Conservation (phyloP, 2,329 filamentous ascomycete genomes). For the Rhynchosporium agropyri region DNA sequence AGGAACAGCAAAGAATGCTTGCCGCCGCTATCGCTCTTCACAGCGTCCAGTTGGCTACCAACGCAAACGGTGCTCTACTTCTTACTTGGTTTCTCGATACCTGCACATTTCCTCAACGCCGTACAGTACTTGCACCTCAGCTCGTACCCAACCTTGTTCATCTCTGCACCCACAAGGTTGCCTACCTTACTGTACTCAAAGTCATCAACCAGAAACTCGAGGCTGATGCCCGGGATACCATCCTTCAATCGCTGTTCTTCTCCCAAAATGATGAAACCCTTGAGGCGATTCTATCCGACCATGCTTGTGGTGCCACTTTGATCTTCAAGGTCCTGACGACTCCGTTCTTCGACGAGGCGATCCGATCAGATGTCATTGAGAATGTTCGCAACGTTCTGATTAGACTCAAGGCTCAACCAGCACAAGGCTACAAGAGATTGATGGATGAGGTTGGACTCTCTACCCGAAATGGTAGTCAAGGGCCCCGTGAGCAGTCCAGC, state of each 20-base stretch:
- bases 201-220: slow-evolving; percentile 98
- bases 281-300: slow-evolving; percentile 88
- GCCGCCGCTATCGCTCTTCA: slow-evolving; percentile 94
- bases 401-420: slow-evolving; percentile 88
- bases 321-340: slow-evolving; percentile 99
- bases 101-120: slow-evolving; percentile 89
- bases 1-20: slow-evolving; percentile 93
- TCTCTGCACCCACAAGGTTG: slow-evolving; percentile 97
- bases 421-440: slow-evolving; percentile 94
- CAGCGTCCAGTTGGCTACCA: slow-evolving; percentile 94
- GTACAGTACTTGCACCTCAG: slow-evolving; percentile 87
- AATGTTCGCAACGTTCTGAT: slow-evolving; percentile 88
- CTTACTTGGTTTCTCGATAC: slow-evolving; percentile 98
- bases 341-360: slow-evolving; percentile 92
- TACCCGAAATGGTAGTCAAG: slow-evolving; percentile 54
- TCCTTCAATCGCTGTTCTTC: slow-evolving; percentile 91
- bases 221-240: slow-evolving; percentile 84
- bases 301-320: slow-evolving; percentile 87
- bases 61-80: slow-evolving; percentile 90
- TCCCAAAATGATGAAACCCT: slow-evolving; percentile 82
- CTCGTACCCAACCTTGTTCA: slow-evolving; percentile 92
- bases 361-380: slow-evolving; percentile 84
- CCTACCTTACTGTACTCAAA: slow-evolving; percentile 94
- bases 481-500: slow-evolving; percentile 39
- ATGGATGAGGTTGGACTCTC: slow-evolving; percentile 98